phyloP scores from a whole-genome alignment of 805 yeast species.

The Sugiyamaella boreocaroliniensis region DNA sequence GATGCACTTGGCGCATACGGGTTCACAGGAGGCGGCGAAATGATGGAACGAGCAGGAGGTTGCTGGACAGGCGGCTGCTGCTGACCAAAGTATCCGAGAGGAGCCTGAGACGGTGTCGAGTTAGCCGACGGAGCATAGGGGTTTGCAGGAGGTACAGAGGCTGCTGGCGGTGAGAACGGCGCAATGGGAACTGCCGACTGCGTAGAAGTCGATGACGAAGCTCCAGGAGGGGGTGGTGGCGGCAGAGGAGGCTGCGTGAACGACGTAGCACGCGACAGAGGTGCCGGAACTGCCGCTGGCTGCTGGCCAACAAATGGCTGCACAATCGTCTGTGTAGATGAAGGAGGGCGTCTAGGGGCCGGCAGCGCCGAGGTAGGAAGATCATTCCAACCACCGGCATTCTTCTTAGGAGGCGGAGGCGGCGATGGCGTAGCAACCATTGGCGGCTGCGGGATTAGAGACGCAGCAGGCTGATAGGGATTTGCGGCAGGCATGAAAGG shows the following conservation, averaged over 20 bases:
- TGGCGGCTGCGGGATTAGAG: conserved; percentile 13
- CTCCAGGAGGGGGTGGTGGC: conserved; percentile 16
- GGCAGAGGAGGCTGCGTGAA: neutral
- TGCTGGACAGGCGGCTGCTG: conserved; percentile 7
- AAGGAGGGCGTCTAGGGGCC: conserved; percentile 22
- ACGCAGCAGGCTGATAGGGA: conserved; percentile 2
- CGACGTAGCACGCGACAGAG: conserved; percentile 22
- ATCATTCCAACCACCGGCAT: conserved; percentile 27
- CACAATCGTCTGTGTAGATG: conserved; percentile 22
- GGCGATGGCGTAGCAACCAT: conserved; percentile 18
- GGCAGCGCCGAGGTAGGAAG: conserved; percentile 23
- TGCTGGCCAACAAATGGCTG: conserved; percentile 20
- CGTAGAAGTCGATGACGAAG: conserved; percentile 21
- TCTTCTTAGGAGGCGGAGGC: conserved; percentile 21
- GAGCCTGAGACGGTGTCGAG: conserved; percentile 1
- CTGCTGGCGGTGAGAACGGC: conserved; percentile 17
- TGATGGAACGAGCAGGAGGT: conserved; percentile 16
- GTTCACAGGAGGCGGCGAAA: conserved; percentile 22
- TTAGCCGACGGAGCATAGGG: conserved; percentile 21
- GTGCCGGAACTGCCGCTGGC: conserved; percentile 30
- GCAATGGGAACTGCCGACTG: conserved; percentile 19
- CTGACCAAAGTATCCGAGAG: neutral
- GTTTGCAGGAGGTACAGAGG: conserved; percentile 22
- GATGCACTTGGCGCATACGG: conserved; percentile 12
- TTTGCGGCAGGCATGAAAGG: conserved; percentile 11